These are phyloP conservation scores for Colletotrichum simmondsii DNA, from an alignment of 2,329 filamentous ascomycete species.

Conservation along the genomic window DNA sequence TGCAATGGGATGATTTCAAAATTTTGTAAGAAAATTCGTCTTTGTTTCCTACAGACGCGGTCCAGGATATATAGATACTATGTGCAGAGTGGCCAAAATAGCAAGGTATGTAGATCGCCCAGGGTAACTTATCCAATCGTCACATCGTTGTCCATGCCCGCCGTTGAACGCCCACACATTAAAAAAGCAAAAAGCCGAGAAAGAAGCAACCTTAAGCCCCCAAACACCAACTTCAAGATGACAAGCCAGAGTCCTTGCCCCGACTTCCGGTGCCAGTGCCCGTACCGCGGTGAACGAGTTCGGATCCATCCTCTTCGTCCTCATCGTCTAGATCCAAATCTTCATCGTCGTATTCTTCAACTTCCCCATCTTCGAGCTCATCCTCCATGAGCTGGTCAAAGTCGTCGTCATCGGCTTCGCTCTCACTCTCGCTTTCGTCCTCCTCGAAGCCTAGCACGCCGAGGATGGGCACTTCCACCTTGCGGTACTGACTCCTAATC, in stretches of 20 bases:
- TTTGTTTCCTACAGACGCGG: constrained; percentile 22
- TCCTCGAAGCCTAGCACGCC: constrained; percentile 57
- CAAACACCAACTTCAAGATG: constrained; percentile 28
- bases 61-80: constrained; percentile 8
- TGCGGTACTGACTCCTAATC: constrained; percentile 59
- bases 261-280: constrained; percentile 33
- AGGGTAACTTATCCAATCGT: constrained; percentile 25
- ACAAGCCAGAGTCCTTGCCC: constrained; percentile 28
- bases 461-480: constrained; percentile 57
- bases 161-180: constrained; percentile 11
- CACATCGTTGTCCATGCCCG: constrained; percentile 29
- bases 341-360: constrained; percentile 39
- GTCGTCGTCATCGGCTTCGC: constrained; percentile 38
- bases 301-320: constrained; percentile 32
- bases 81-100: constrained; percentile 2
- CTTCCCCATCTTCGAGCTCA: constrained; percentile 42
- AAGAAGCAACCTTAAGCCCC: not conserved
- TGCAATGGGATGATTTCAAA: not conserved
- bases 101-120: constrained; percentile 28
- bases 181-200: not conserved
- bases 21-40: not conserved
- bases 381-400: constrained; percentile 40
- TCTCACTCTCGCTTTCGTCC: constrained; percentile 52
- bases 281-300: constrained; percentile 30
- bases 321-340: constrained; percentile 35